Base-by-base conservation (phyloP, 139 green algal genomes). In the Pycnococcus provasolii region DNA sequence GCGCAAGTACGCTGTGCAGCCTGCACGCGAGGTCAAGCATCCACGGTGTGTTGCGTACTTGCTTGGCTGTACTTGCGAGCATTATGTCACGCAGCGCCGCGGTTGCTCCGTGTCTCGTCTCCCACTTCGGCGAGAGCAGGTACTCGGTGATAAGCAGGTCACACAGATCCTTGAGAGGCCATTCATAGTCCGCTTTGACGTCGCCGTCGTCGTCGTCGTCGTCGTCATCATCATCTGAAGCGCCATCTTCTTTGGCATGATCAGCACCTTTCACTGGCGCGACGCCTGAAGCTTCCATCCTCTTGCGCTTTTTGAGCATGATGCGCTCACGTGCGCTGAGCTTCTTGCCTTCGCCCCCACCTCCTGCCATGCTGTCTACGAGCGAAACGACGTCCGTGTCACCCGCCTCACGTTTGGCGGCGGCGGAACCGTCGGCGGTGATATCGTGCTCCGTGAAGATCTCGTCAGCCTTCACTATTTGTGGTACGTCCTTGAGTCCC, bases 1-100 rank as follows among this genome's bases (percentile, higher is more conserved):
- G 84, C 8, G 88, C 85, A 52, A 98, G 83, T 64, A 96, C 79
- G 64, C 84, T 91, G 65, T 96, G 74, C 79, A 97, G 77, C 48
- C 89, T 83, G 50, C 89, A 63, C 8, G 82, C 66, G 62, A 78
- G 86, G 71, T 95, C 88, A 62, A 94, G 81, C 60, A 96, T 79
- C 82, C 87, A 95, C 1, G 58, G 60, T 8, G 42, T 50, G 72
- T 96, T 93, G 40, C 80, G 77, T 0, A 57, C 43, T 0, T 68
- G 13, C 42, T 9, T 13, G 43, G 8, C 5, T 42, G 42, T 26
- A 39, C 37, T 42, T 9, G 8, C n/a, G 8, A 60, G 3, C 47
- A 68, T 51, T 2, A 68, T 39, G 39, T 68, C 62, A 4, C 62
- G n/a, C 47, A 68, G 26, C 48, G 62, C 62, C 13, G 50, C 62